Base-by-base conservation (phyloP, 495 filamentous ascomycete species). In the Neurospora cerealis region DNA sequence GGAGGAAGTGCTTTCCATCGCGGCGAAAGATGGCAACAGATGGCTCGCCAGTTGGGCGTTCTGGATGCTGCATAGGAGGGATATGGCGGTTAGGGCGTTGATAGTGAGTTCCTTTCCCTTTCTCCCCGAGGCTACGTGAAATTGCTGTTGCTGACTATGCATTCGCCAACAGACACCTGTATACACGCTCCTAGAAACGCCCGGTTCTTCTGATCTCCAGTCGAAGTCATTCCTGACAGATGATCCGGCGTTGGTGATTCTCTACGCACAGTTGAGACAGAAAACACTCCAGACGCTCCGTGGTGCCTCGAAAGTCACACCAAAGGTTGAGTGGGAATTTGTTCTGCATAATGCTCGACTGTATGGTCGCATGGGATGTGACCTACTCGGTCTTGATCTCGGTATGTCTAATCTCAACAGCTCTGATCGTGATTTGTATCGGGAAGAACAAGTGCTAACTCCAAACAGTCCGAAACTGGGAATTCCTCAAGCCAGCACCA, bases 1-100 rank as follows among this genome's bases (percentile, higher is more conserved):
- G 79, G 93, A 97, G 32, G 91, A 89, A 73, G 89, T 98, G 34
- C 85, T 98, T 0, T 87, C 91, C 1, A 85, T 93, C 74, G 96
- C 96, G 9, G 88, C 92, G 4, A 84, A 89, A 13, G 90, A 94
- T 73, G 93, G 93, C 1, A 95, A 98, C 80, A 87, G 95, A 71
- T 99, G 96, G 96, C 89, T 96, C 69, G 93, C 94, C 3, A 93
- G 92, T 1, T 99, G 96, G 96, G 93, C 93, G 5, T 97, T 95
- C 81, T 97, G 94, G 93, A 94, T 97, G 90, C 86, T 99, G 21
- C 89, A 90, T 46, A 85, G 91, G 71, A 87, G 89, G 48, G 94
- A 96, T 77, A 92, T 93, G 87, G 93, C 95, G 17, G 93, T 98
- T 6, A 88, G 93, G 21, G 90, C 92, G n/a, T 81, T 98, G 4